Percentiles rank a stretch among this genome's conserved stretches.
Conservation (phyloP, 768 basidiomycete species). For the Lactifluus echinatus region DNA sequence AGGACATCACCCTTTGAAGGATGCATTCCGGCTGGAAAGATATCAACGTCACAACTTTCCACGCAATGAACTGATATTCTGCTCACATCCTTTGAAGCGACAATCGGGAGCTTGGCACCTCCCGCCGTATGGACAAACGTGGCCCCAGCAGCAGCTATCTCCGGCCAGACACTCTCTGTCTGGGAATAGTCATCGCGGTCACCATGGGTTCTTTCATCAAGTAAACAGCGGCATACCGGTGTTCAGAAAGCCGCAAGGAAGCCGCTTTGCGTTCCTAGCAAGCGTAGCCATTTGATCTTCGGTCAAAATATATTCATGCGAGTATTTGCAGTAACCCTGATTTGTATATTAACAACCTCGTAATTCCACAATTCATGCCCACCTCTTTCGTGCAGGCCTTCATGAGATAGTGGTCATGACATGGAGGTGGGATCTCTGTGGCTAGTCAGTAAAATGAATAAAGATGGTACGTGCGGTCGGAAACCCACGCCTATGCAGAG, state of each 20-base stretch:
- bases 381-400: slow-evolving; percentile 61
- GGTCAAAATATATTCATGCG: slow-evolving; percentile 68
- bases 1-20: slow-evolving; percentile 13
- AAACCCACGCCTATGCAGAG: slow-evolving; percentile 14
- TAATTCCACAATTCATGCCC: slow-evolving; percentile 8
- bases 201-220: background rate
- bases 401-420: slow-evolving; percentile 81
- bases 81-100: slow-evolving; percentile 73
- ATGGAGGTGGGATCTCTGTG: slow-evolving; percentile 72
- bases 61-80: background rate
- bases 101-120: slow-evolving; percentile 59
- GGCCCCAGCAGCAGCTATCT: slow-evolving; percentile 74
- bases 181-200: slow-evolving; percentile 22
- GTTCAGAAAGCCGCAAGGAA: slow-evolving; percentile 78
- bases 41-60: slow-evolving; percentile 1
- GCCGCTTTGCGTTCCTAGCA: slow-evolving; percentile 72
- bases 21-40: slow-evolving; percentile 35
- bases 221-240: slow-evolving; percentile 40
- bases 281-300: slow-evolving; percentile 64
- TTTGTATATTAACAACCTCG: background rate
- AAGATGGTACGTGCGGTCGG: background rate
- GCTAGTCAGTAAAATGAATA: slow-evolving; percentile 12
- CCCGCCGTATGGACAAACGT: slow-evolving; percentile 65
- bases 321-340: slow-evolving; percentile 62
- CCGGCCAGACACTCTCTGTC: slow-evolving; percentile 71